Evolutionary conservation across 2,329 filamentous ascomycete species (phyloP), one percentile per base, ranked within the genome.

Genomic region (Piedraia hortae): DNA sequence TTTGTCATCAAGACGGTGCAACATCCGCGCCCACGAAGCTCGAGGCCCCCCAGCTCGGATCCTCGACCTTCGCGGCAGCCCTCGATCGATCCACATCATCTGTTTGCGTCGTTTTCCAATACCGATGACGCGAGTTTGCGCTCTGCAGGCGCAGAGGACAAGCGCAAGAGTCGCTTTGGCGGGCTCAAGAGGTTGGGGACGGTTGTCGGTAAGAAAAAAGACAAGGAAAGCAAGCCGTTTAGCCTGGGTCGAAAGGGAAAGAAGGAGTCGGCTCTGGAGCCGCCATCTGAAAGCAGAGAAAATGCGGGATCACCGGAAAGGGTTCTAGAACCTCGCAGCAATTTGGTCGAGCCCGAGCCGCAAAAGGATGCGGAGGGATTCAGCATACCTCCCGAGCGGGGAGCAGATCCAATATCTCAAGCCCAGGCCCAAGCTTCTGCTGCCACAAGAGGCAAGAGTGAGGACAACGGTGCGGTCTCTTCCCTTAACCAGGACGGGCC

Each of bases 281-380:
- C 20, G 12, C 20, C 32, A 6, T 23, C 30, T 5, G n/a, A n/a
- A n/a, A n/a, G n/a, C n/a, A 10, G 22, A 7, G 28, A 34, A 14
- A 24, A 39, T 12, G 40, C 39, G 10, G 25, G 28, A n/a, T 41
- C 37, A 10, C 38, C 41, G 5, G 28, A 37, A 5, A 31, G 38
- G 15, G 28, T 34, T 13, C n/a, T n/a, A n/a, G n/a, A n/a, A n/a
- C n/a, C n/a, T n/a, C 37, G 38, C 2, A 42, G 38, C 24, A 38
- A 42, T 24, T 26, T 36, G 5, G 20, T 41, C 12, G 36, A 42
- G 16, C 19, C 32, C 3, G 39, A 54, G 24, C 45, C 48, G 10
- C 34, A 39, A 11, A 73, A 63, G 38, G 75, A 85, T 38, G 50
- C 62, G 0, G 74, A 88, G 31, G 75, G 74, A 4, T 85, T 67